Base-by-base conservation (phyloP, 805 yeast genomes). In the Yueomyces sinensis region DNA sequence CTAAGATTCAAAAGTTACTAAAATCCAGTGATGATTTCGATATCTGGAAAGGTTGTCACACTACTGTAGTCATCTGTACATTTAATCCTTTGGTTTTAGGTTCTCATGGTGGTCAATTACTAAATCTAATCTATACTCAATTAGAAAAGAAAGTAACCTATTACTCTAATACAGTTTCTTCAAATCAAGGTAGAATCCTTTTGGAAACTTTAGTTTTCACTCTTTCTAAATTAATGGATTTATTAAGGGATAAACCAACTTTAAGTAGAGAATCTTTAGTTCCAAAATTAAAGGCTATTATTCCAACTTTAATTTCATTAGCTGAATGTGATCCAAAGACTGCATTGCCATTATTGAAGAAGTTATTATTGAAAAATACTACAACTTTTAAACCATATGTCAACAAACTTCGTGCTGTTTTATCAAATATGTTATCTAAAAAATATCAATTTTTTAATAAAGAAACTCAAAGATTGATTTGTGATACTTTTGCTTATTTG, bases 321-420 rank as follows among this genome's bases (percentile, higher is more conserved):
- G 45, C 65, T 11, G 52, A 66, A 25, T 60, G 64, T 7, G 56
- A 58, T 15, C 61, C 63, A 15, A 54, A 56, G 33, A 35, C 45
- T 31, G 50, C 62, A 18, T 47, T 71, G 22, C 62, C 63, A 13
- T 50, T 66, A 13, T 47, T 72, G 37, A 58, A 59, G 39, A 59
- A 53, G 23, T 49, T 77, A 18, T 59, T 79, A 24, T 51, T 56
- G 29, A 60, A 68, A 37, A 80, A 83, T 47, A 69, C 93, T 1
- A 81, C 91, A 2, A 79, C 93, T 2, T 82, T 82, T 50, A 71
- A 87, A 54, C 94, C 94, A 13, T 77, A 66, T 58, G 79, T 78
- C 4, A 68, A 73, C 38, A 77, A 74, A 45, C 72, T 70, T 42
- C 74, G 75, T 44, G 54, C 50, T 11, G 66, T 62, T 22, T 54